Percentiles rank a stretch among this genome's conserved stretches.
Conservation (phyloP, 805 yeast species). For the Candida schatavii region DNA sequence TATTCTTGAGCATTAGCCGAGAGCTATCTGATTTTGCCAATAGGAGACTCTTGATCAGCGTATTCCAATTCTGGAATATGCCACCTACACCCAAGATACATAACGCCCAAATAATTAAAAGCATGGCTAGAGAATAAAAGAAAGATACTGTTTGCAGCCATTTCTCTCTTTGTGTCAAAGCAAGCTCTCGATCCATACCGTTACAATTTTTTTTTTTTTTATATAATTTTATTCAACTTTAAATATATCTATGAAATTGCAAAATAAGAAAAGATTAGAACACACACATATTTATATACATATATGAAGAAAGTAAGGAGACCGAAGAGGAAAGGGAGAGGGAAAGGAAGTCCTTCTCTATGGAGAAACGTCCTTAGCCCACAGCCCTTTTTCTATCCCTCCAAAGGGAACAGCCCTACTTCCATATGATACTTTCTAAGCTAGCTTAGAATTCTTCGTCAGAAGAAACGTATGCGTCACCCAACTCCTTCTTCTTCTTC, state of each 20-base stretch:
- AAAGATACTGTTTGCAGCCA: too few species aligned
- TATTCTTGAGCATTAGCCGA: not conserved
- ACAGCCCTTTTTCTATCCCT: too few species aligned
- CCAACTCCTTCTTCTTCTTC: conserved; percentile 99
- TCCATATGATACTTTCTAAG: conserved; percentile 2
- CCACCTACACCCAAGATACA: too few species aligned
- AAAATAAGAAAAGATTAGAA: conserved; percentile 2
- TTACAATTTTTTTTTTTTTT: conserved; percentile 3
- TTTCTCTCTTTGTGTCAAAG: too few species aligned
- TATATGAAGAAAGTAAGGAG: conserved; percentile 10
- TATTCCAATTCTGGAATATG: conserved; percentile 5
- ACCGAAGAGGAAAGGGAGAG: too few species aligned
- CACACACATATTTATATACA: conserved; percentile 31
- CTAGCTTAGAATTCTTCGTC: conserved; percentile 68
- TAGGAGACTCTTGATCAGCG: not conserved
- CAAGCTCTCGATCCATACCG: too few species aligned
- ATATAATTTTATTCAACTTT: conserved; percentile 1
- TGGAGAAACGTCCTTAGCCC: too few species aligned
- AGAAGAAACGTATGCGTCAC: conserved; percentile 95
- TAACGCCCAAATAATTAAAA: too few species aligned
- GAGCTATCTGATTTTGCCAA: conserved; percentile 3
- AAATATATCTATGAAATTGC: conserved; percentile 6
- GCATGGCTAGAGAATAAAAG: too few species aligned
- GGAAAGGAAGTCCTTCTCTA: too few species aligned
- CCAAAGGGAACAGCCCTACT: not conserved